Evolutionary conservation across 768 basidiomycete genomes (phyloP), one percentile per base, ranked within the genome.

Genomic region (Gelatoporia subvermispora): DNA sequence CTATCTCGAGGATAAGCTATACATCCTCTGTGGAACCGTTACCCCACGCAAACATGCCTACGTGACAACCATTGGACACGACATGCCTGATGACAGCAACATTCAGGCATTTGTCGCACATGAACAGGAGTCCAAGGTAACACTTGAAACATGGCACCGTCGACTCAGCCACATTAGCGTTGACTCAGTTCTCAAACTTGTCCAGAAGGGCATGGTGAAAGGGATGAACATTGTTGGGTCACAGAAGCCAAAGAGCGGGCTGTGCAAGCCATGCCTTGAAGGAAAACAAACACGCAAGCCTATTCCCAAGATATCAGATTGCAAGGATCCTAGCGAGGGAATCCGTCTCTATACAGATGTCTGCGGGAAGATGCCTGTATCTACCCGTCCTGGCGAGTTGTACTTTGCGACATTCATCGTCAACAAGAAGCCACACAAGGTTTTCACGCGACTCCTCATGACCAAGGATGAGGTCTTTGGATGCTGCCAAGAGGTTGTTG

Each of bases 361-460:
- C 0, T 62, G 57, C 35, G 53, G 63, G 2, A 55, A 54, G 2
- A 49, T 60, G 44, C 43, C 53, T 15, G 57, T 42, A 0, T 24
- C 41, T 1, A 53, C 54, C 0, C 25, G 35, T 21, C 20, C 20
- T 0, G 55, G 61, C 2, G 46, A 49, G 3, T 16, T 23, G 2
- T 65, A 64, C 21, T 53, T 57, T 31, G 34, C 50, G 3, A 58
- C 54, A 15, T 63, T 50, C 16, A 57, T 57, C 4, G 58, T 48
- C 7, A 46, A 64, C 31, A 51, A 49, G 35, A 21, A 53, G 10
- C 56, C 52, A 3, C 7, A 34, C 3, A n/a, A 38, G 45, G 54
- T 45, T 34, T 57, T 16, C 15, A 17, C 22, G 3, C 17, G 20
- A 2, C 45, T 50, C 21, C 20, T 20, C 2, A 50, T 45, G 44